Percentiles rank a stretch among this genome's conserved stretches.
These are phyloP conservation scores for Extremus antarcticus DNA, from an alignment of 495 filamentous ascomycete genomes.

Conservation along the genomic window DNA sequence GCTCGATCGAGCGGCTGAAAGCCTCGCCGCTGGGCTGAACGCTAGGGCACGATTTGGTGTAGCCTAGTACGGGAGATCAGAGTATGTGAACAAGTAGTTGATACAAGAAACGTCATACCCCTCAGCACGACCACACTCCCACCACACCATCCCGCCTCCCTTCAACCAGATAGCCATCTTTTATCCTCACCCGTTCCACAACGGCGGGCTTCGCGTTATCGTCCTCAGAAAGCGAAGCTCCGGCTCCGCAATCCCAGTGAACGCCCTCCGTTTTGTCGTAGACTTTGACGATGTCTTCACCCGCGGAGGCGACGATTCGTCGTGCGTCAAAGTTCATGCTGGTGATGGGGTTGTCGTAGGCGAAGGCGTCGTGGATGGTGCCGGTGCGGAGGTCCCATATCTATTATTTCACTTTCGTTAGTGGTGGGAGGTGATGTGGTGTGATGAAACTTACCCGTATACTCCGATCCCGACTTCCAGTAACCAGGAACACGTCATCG, in stretches of 20 bases:
- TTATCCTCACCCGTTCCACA: slow-evolving; percentile 81
- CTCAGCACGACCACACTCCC: slow-evolving; percentile 79
- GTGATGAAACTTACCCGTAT: slow-evolving; percentile 70
- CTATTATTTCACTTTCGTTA: slow-evolving; percentile 37
- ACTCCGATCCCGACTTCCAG: slow-evolving; percentile 85
- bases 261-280: slow-evolving; percentile 94
- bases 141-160: slow-evolving; percentile 80
- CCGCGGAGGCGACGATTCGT: slow-evolving; percentile 81
- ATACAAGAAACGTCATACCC: neutral
- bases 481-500: slow-evolving; percentile 90
- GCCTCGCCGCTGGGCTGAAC: too few species aligned
- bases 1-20: too few species aligned
- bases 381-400: slow-evolving; percentile 98
- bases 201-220: slow-evolving; percentile 53
- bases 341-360: slow-evolving; percentile 85
- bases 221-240: slow-evolving; percentile 46
- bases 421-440: neutral
- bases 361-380: slow-evolving; percentile 90
- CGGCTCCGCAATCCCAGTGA: slow-evolving; percentile 95
- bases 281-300: slow-evolving; percentile 88
- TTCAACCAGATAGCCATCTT: slow-evolving; percentile 89
- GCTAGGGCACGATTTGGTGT: too few species aligned
- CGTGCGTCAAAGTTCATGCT: slow-evolving; percentile 96
- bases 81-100: too few species aligned
- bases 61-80: too few species aligned